These are phyloP conservation scores for Saturnispora quitensis DNA, from an alignment of 805 yeast species.

Conservation along the genomic window DNA sequence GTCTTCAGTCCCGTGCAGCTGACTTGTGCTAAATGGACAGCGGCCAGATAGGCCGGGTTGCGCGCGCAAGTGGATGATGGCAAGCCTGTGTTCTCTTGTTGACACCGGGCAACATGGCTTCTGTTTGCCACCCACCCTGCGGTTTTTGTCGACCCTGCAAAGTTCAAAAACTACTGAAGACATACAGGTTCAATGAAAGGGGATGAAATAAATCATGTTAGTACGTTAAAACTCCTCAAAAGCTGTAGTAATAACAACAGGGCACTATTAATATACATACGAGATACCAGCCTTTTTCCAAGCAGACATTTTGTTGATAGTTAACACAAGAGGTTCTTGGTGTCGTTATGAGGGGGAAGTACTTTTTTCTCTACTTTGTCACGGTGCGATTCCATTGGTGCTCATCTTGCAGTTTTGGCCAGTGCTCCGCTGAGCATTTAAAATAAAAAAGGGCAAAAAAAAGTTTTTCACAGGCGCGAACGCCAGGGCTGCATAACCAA, in stretches of 20 bases:
- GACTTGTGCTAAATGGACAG: neutral
- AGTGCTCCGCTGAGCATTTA: neutral
- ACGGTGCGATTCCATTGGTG: neutral
- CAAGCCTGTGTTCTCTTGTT: neutral
- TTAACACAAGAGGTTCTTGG: neutral
- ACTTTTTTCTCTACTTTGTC: neutral
- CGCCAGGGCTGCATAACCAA: slow-evolving; percentile 8
- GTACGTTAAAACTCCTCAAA: neutral
- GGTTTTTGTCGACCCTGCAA: neutral
- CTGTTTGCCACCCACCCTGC: neutral
- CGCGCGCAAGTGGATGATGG: too few relatives aligned
- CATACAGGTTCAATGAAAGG: neutral
- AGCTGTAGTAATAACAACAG: neutral
- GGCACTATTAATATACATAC: slow-evolving; percentile 25
- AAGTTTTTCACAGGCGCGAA: neutral
- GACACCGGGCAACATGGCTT: neutral
- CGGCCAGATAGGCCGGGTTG: neutral
- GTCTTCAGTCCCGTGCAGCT: neutral
- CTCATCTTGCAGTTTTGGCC: neutral
- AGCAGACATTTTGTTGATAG: slow-evolving; percentile 33
- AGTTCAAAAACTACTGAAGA: neutral
- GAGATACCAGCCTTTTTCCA: slow-evolving; percentile 64
- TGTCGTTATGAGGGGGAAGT: neutral
- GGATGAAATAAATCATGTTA: neutral
- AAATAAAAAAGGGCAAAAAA: neutral